Evolutionary conservation across 208 protist species (phyloP).

Genomic region (Novymonas esmeraldas): DNA sequence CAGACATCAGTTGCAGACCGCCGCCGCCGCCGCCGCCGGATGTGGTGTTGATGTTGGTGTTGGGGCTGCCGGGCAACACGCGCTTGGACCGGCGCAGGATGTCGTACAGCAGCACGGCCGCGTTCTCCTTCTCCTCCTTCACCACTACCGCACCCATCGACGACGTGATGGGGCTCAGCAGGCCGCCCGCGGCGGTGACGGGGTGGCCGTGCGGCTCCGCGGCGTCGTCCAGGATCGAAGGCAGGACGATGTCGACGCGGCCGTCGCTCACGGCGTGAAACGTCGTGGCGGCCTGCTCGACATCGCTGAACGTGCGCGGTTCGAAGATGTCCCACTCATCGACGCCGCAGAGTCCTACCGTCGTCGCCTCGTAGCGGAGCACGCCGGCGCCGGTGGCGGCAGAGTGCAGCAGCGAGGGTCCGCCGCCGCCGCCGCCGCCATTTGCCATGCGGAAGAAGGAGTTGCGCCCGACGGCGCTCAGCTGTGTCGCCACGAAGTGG

Average conservation of each 20-base stretch:
- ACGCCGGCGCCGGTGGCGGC: neutral
- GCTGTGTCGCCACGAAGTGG: neutral
- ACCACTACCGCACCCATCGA: neutral
- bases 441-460: constrained; percentile 3
- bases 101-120: constrained; percentile 21
- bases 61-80: neutral
- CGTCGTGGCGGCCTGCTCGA: constrained; percentile 7
- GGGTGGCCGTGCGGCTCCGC: no score
- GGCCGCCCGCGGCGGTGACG: no score
- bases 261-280: neutral
- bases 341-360: constrained; percentile 46
- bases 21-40: neutral
- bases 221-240: constrained; percentile 12
- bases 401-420: neutral
- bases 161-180: no score
- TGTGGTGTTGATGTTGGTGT: no score
- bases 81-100: constrained; percentile 28
- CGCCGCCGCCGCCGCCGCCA: neutral
- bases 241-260: constrained; percentile 1
- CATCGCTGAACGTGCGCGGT: constrained; percentile 33
- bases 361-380: constrained; percentile 5
- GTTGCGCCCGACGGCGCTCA: neutral
- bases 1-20: neutral
- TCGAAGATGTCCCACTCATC: constrained; percentile 41
- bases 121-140: neutral